Base-by-base conservation (phyloP, 2,329 filamentous ascomycete genomes). In the Corynespora cassiicola region DNA sequence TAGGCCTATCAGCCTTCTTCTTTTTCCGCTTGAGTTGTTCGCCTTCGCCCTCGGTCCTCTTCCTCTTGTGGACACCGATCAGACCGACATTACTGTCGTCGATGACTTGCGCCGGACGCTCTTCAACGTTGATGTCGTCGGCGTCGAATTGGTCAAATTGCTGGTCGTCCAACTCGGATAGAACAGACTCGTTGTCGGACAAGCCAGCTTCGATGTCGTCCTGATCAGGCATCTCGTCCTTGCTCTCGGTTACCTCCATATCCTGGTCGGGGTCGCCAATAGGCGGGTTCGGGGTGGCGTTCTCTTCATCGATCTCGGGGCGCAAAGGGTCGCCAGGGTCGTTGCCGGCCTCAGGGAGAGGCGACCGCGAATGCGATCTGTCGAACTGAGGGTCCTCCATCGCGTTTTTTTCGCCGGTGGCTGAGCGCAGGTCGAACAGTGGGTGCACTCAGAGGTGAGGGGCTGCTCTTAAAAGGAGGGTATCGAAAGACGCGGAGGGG, bases 21-120 rank as follows among this genome's bases (percentile, higher is more conserved):
- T 88, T 86, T 71, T 90, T 94, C 69, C 87, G 88, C 31, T 78
- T 77, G 19, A 79, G 81, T 34, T 84, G 75, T 20, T 77, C 76
- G 35, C 75, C 75, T 47, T 79, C 80, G 33, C 78, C 80, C 23
- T 77, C 85, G 7, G 75, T 61, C 40, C 88, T 80, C 74, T 84
- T 81, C 47, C 82, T 74, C 73, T 84, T 84, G 67, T 83, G 78
- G 37, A 82, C 77, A 40, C 82, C 79, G 46, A 85, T 77, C 42
- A 81, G 57, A 42, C 76, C 80, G 47, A 85, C 69, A 39, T 81
- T 84, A 45, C 78, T 77, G 45, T 83, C 80, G 48, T 85, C 82
- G 18, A 85, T 80, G 7, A 75, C 74, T 28, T 81, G 72, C 26
- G 77, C 72, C 4, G 79, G 77, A 39, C 79, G 77, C 48, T 82